Percentiles rank a stretch among this genome's conserved stretches.
phyloP scores from a whole-genome alignment of 1,284 basidiomycete species.

The Pseudozyma thailandica region DNA sequence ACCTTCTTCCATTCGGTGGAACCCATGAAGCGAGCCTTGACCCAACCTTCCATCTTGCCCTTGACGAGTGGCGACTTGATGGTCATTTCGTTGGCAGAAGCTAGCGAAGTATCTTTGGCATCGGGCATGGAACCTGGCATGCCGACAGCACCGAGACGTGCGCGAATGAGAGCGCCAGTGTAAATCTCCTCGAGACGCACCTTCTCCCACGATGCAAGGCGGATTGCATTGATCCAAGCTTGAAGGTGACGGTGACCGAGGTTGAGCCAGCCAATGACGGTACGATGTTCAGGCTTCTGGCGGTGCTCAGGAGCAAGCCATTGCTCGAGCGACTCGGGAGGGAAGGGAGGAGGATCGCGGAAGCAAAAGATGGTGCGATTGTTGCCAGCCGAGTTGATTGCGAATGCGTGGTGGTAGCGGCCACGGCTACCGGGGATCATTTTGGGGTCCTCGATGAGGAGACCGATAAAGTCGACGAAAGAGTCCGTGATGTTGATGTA shows the following conservation, averaged over 20 bases:
- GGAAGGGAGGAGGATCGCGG: conserved; percentile 55
- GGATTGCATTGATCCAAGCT: conserved; percentile 86
- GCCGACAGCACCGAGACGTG: conserved; percentile 68
- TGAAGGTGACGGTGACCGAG: conserved; percentile 62
- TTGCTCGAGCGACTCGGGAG: conserved; percentile 53
- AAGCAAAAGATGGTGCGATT: conserved; percentile 85
- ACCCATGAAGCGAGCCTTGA: conserved; percentile 87
- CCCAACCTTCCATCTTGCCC: conserved; percentile 90
- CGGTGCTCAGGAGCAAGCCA: conserved; percentile 53
- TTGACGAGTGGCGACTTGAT: conserved; percentile 68
- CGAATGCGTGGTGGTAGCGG: conserved; percentile 78
- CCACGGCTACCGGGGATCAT: conserved; percentile 70
- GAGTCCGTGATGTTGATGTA: conserved; percentile 89
- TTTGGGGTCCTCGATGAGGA: conserved; percentile 71
- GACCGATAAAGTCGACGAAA: conserved; percentile 72
- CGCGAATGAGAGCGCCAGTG: conserved; percentile 84
- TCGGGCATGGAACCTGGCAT: conserved; percentile 28
- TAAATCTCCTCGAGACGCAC: conserved; percentile 96
- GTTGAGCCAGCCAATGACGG: conserved; percentile 63
- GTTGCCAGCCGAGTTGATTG: conserved; percentile 91
- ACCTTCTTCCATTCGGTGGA: conserved; percentile 95
- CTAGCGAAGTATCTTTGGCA: conserved; percentile 31
- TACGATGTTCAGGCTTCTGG: conserved; percentile 55
- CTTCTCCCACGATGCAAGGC: conserved; percentile 93
- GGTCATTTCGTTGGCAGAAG: conserved; percentile 26